Percentiles rank a stretch among this genome's conserved stretches.
Conservation (phyloP, 768 basidiomycete species). For the Stropharia rugosoannulata region DNA sequence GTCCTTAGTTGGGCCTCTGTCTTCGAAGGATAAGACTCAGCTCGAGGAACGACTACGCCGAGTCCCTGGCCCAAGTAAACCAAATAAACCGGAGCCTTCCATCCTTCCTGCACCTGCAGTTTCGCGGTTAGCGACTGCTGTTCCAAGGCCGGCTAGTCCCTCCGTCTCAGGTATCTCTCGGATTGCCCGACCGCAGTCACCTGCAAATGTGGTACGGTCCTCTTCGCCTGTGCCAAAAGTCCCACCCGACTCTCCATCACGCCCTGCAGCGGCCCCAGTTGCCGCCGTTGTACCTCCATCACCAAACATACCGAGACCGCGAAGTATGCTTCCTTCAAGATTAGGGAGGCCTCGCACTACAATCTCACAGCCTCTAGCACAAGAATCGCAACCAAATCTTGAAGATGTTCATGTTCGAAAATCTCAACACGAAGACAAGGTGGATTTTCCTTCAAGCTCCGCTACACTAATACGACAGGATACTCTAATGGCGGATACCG, state of each 20-base stretch:
- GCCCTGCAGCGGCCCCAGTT: slow-evolving; percentile 21
- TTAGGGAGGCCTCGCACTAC: slow-evolving; percentile 65
- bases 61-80: slow-evolving; percentile 64
- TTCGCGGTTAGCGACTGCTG: slow-evolving; percentile 41
- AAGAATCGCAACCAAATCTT: slow-evolving; percentile 1
- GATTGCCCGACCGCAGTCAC: slow-evolving; percentile 47
- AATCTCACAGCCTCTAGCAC: slow-evolving; percentile 27
- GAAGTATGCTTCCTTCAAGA: slow-evolving; percentile 73
- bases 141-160: slow-evolving; percentile 34
- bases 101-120: slow-evolving; percentile 36
- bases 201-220: slow-evolving; percentile 36
- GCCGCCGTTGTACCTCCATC: slow-evolving; percentile 35
- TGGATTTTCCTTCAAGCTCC: slow-evolving; percentile 6
- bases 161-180: slow-evolving; percentile 29
- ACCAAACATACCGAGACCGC: slow-evolving; percentile 53
- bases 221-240: slow-evolving; percentile 39
- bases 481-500: slow-evolving; percentile 2
- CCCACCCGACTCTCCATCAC: slow-evolving; percentile 45
- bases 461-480: slow-evolving; percentile 3
- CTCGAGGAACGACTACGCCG: slow-evolving; percentile 88
- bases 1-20: slow-evolving; percentile 70
- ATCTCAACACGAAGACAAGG: neutral
- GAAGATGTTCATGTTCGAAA: slow-evolving; percentile 24
- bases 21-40: slow-evolving; percentile 88
- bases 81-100: slow-evolving; percentile 35